Evolutionary conservation across 1,284 basidiomycete genomes (phyloP).

Genomic region (Athelia psychrophila): DNA sequence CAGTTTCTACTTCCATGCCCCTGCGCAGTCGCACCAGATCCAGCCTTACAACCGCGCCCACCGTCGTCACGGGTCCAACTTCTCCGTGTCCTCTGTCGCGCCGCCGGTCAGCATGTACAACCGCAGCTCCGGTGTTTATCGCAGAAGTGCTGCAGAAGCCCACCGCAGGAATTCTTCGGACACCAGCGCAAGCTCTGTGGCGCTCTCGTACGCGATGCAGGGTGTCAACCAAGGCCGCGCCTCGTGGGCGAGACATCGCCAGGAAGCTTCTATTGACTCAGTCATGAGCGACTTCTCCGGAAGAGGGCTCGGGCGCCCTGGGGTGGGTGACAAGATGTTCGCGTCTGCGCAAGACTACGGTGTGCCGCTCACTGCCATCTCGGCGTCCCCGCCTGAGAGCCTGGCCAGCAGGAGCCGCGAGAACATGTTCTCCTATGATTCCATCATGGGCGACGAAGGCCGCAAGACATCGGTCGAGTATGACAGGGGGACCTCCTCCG

Average conservation of each 20-base stretch:
- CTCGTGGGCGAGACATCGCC: conserved; percentile 60
- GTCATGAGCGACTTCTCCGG: conserved; percentile 61
- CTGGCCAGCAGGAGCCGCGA: conserved; percentile 27
- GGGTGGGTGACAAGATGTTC: conserved; percentile 88
- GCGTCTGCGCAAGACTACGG: conserved; percentile 56
- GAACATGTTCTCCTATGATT: conserved; percentile 51
- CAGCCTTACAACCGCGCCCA: conserved; percentile 40
- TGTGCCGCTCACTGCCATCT: conserved; percentile 62
- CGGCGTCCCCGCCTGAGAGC: conserved; percentile 61
- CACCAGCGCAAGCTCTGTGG: conserved; percentile 51
- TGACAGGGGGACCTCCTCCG: conserved; percentile 31
- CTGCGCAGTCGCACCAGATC: conserved; percentile 25
- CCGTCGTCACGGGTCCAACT: conserved; percentile 42
- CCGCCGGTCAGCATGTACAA: conserved; percentile 76
- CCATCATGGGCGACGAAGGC: conserved; percentile 49
- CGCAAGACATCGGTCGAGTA: not conserved
- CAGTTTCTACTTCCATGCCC: conserved; percentile 66
- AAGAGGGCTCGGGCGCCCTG: conserved; percentile 62
- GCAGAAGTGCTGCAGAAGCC: conserved; percentile 45
- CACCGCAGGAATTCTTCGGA: conserved; percentile 50
- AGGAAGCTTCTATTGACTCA: conserved; percentile 64
- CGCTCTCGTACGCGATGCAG: conserved; percentile 48
- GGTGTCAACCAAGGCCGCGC: conserved; percentile 53
- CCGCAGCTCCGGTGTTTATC: conserved; percentile 45
- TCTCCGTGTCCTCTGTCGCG: conserved; percentile 47